These are phyloP conservation scores for Acanthamoeba culbertsoni DNA, from an alignment of 208 protist species.

Conservation along the genomic window DNA sequence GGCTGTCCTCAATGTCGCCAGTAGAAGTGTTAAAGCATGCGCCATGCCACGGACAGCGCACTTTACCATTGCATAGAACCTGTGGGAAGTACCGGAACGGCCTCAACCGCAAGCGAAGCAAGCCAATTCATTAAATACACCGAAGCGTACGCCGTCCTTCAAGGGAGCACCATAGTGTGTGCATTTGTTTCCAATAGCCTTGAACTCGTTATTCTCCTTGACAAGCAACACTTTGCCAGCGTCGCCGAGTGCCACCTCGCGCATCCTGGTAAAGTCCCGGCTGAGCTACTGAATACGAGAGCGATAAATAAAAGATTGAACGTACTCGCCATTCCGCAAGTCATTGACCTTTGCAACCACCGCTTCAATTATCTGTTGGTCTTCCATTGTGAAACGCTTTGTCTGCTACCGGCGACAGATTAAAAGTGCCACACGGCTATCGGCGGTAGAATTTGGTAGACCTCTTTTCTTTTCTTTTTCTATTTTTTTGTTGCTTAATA, in stretches of 20 bases:
- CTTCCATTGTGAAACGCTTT: too few species aligned
- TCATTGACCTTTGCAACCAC: conserved; percentile 41
- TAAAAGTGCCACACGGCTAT: neutral
- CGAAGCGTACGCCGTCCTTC: conserved; percentile 66
- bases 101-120: too few species aligned
- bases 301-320: too few species aligned
- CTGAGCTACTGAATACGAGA: too few species aligned
- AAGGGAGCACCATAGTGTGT: conserved; percentile 72
- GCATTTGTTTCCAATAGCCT: conserved; percentile 65
- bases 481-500: neutral
- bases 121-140: too few species aligned
- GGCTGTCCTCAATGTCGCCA: conserved; percentile 76
- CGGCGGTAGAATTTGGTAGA: too few species aligned
- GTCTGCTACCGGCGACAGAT: neutral
- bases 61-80: conserved; percentile 51
- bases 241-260: conserved; percentile 61
- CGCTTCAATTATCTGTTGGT: conserved; percentile 7
- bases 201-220: conserved; percentile 62
- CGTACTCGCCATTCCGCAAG: conserved; percentile 34
- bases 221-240: conserved; percentile 65
- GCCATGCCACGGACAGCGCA: conserved; percentile 75
- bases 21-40: conserved; percentile 75
- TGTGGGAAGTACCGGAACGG: too few species aligned
- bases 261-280: conserved; percentile 60
- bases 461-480: neutral